A percentile compares a stretch with the other conserved stretches of the same genome.
These are phyloP conservation scores for Alternaria triticina DNA, from an alignment of 2,329 filamentous ascomycete species.

Conservation along the genomic window DNA sequence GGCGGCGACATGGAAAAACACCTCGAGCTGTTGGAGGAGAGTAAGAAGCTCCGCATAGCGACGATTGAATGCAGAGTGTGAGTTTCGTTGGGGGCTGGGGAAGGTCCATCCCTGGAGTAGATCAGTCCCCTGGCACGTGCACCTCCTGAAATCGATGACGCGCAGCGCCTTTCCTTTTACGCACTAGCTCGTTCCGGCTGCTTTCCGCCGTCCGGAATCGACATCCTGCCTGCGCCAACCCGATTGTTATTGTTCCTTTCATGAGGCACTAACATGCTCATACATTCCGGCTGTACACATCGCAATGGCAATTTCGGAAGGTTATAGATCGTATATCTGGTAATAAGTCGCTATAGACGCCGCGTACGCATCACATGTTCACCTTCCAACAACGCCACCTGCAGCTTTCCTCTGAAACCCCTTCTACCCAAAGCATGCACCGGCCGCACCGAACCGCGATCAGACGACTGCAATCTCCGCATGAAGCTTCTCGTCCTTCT, in stretches of 20 bases:
- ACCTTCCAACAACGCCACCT: neutral
- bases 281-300: neutral
- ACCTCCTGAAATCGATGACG: neutral
- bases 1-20: too few species aligned
- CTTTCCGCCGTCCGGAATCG: neutral
- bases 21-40: too few species aligned
- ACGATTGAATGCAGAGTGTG: too few species aligned
- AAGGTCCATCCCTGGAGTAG: too few species aligned
- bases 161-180: neutral
- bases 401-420: neutral
- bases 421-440: neutral
- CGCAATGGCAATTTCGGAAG: neutral
- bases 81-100: too few species aligned
- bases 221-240: neutral
- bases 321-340: neutral
- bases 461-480: neutral
- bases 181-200: neutral
- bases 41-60: too few species aligned
- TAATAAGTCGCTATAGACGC: neutral
- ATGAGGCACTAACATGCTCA: neutral
- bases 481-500: slow-evolving; percentile 27
- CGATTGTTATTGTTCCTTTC: neutral
- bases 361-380: neutral
- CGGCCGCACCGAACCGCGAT: rapidly evolving
- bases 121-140: too few species aligned